Percentiles rank a stretch among this genome's conserved stretches.
These are phyloP conservation scores for Periconia digitata DNA, from an alignment of 2,329 filamentous ascomycete species.

Conservation along the genomic window DNA sequence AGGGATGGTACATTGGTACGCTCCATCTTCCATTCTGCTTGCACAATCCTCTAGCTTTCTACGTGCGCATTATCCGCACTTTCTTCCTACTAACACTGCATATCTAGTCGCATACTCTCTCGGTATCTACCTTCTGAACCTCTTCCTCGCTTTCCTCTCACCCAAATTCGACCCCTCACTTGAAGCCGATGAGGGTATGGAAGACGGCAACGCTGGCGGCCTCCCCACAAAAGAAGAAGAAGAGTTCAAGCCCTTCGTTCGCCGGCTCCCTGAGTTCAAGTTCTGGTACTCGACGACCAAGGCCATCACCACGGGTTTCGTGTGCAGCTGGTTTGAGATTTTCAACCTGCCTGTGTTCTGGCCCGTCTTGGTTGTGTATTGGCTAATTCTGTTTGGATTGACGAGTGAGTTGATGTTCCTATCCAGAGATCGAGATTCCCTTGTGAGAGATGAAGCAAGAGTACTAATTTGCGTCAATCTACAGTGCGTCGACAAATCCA, in stretches of 20 bases:
- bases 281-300: conserved; percentile 98
- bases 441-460: too few species aligned
- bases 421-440: too few species aligned
- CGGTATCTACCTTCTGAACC: conserved; percentile 97
- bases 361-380: conserved; percentile 97
- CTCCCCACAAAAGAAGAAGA: conserved; percentile 95
- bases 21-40: too few species aligned
- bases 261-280: conserved; percentile 96
- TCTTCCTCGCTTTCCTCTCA: conserved; percentile 97
- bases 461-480: too few species aligned
- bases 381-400: conserved; percentile 92
- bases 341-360: conserved; percentile 99
- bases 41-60: not conserved
- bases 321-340: conserved; percentile 88
- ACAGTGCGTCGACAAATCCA: conserved; percentile 98
- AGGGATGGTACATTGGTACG: conserved; percentile 98
- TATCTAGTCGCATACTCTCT: conserved; percentile 86
- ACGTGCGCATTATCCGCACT: not conserved
- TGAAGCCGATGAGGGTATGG: conserved; percentile 93
- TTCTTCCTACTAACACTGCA: conserved; percentile 4
- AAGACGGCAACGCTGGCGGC: conserved; percentile 76
- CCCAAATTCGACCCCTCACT: conserved; percentile 98
- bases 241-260: conserved; percentile 96
- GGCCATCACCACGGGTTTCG: conserved; percentile 78
- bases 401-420: conserved; percentile 96